Base-by-base conservation (phyloP, 805 yeast genomes). In the Yarrowia yakushimensis region DNA sequence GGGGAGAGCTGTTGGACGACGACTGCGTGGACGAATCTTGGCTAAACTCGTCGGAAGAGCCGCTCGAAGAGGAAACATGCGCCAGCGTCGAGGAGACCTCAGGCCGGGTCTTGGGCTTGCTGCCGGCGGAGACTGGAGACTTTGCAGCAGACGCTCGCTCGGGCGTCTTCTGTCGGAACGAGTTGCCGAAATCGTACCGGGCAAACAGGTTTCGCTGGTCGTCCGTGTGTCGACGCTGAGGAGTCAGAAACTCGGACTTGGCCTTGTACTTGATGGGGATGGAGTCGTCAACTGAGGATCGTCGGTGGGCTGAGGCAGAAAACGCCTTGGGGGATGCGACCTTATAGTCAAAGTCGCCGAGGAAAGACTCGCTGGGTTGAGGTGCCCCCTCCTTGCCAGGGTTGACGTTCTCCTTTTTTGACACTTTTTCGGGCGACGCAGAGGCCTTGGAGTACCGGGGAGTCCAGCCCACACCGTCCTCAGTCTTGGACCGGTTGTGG, bases 401-500 rank as follows among this genome's bases (percentile, higher is more conserved):
- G 17, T 69, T 46, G 25, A 68, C 63, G 18, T 68, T 63, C 30
- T 66, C 61, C 36, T 64, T 60, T 43, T 66, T 68, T 46, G 60
- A 62, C 17, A 64, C 59, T 46, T 66, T 68, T 46, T 64, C 63
- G 20, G 66, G 62, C 23, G 48, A 36, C 11, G 46, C 18, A 12
- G 41, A 28, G 11, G 45, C 31, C 63, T 52, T 34, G 31, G 39
- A 20, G 43, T 27, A 27, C 37, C 30, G 28, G 37, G 48, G 61
- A 3, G 61, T 55, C 61, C 61, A 55, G 15, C 61, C 61, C 1
- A 55, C 61, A 15, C 61, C 61, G 22, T 55, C 18, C 37, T 55
- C 61, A 15, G 61, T 55, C 48, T 55, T 55, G 48, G 61, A 55
- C 23, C 61, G 46, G 48, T 28, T 55, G 48, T 55, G 61, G 39